Percentiles rank a stretch among this genome's conserved stretches.
Evolutionary conservation across 129 eudicot genomes (phyloP).

Genomic region (Deinandra increscens): DNA sequence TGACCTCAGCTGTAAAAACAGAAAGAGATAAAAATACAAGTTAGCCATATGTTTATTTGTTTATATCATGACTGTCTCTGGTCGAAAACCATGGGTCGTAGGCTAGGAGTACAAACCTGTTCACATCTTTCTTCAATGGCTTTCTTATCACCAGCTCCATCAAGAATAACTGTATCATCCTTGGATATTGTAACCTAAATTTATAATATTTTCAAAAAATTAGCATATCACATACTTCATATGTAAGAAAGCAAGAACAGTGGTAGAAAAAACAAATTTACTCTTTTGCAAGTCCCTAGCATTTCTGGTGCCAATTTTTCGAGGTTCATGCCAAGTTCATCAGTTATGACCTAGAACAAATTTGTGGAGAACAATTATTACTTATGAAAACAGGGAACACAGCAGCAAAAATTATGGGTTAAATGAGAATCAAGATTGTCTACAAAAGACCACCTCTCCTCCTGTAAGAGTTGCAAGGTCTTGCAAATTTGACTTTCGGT

Average conservation of each 20-base stretch:
- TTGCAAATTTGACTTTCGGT: conserved; percentile 58
- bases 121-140: conserved; percentile 77
- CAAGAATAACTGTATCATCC: conserved; percentile 70
- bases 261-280: conserved; percentile 11
- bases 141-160: conserved; percentile 73
- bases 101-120: conserved; percentile 30
- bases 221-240: not conserved
- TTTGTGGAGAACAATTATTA: not conserved
- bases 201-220: not conserved
- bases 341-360: conserved; percentile 50
- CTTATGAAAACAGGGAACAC: not conserved
- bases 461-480: conserved; percentile 72
- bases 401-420: not conserved
- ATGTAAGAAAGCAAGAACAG: not conserved
- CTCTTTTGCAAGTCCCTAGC: conserved; percentile 75
- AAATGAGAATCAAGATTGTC: not conserved
- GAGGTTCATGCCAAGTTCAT: conserved; percentile 65
- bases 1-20: conserved; percentile 41
- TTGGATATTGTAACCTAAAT: conserved; percentile 58
- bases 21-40: not conserved
- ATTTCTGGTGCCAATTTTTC: conserved; percentile 48
- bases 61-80: not conserved
- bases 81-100: not conserved
- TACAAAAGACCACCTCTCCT: conserved; percentile 47
- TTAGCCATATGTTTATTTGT: not conserved